A percentile compares a stretch with the other conserved stretches of the same genome.
phyloP scores from a whole-genome alignment of 2,329 filamentous ascomycete species.

The Passalora sequoiae region DNA sequence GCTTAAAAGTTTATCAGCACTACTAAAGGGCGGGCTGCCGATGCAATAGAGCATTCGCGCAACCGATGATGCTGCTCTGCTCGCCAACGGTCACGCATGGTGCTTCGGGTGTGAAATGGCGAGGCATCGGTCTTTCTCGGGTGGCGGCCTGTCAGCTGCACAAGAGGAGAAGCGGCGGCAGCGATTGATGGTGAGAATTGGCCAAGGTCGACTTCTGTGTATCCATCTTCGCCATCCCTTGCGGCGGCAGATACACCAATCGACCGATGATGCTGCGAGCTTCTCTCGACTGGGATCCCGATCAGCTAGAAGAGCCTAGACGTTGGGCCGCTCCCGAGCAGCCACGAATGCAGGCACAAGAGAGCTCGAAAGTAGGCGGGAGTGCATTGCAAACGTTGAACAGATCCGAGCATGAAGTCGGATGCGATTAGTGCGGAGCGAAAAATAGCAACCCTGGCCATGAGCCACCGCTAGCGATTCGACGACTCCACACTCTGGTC shows the following conservation, averaged over 20 bases:
- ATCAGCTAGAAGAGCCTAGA: not conserved
- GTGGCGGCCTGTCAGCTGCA: slow-evolving; percentile 22
- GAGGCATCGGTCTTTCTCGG: slow-evolving; percentile 23
- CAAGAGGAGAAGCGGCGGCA: slow-evolving; percentile 17
- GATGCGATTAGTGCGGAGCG: slow-evolving; percentile 1
- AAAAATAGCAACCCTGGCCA: slow-evolving; percentile 3
- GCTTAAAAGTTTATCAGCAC: slow-evolving; percentile 20
- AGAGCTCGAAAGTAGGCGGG: slow-evolving; percentile 2
- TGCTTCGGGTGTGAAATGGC: slow-evolving; percentile 16
- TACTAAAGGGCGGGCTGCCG: slow-evolving; percentile 6
- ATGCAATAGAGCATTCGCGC: slow-evolving; percentile 7
- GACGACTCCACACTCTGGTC: not conserved
- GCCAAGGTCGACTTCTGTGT: slow-evolving; percentile 6
- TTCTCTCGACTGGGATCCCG: slow-evolving; percentile 3
- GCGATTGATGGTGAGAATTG: slow-evolving; percentile 4
- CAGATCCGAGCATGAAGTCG: slow-evolving; percentile 8
- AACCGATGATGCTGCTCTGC: slow-evolving; percentile 5
- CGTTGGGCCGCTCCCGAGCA: not conserved
- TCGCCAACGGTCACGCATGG: slow-evolving; percentile 16
- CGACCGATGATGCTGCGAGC: slow-evolving; percentile 4
- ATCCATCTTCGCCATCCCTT: slow-evolving; percentile 15
- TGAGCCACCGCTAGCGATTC: slow-evolving; percentile 7
- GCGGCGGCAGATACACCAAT: slow-evolving; percentile 7
- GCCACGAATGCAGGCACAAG: not conserved
- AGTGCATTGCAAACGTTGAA: slow-evolving; percentile 7